Base-by-base conservation (phyloP, 106 monocot genomes). In the Dioscorea dumetorum region DNA sequence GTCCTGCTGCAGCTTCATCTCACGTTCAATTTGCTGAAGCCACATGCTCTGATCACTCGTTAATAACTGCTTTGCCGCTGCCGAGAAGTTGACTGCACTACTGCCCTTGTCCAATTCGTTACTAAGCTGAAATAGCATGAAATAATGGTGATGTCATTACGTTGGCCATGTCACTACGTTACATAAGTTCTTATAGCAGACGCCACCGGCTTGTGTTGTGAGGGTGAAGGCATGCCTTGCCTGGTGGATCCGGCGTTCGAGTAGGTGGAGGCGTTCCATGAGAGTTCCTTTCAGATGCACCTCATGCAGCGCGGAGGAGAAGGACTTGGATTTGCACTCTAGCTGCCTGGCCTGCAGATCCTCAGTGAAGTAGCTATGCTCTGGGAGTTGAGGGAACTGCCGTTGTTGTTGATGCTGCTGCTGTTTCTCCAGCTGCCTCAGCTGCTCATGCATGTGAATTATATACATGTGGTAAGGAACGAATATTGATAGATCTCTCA, bases 371-470 rank as follows among this genome's bases (percentile, higher is more conserved):
- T 73, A 76, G 66, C 57, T 64, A 22, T 21, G 51, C 63, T 84
- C 71, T 4, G 76, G 73, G 3, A 28, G 28, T 28, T 28, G 28
- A 1, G 33, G 58, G 18, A 49, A 50, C 31, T 35, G 49, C 62
- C 79, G 83, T 56, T 87, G 78, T 79, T 87, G 41, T 52, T 81
- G 83, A 56, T 87, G 78, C 62, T 81, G 83, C 60, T 87, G 78
- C 81, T 87, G 78, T 77, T 84, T 72, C 72, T 91, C 91, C 69
- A 91, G 71, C 72, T 84, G 84, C 72, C 74, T 79, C 18, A 91
- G 67, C 91, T 91, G 84, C 3, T 28, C 79, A 76, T 31, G 21
- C 15, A 70, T 63, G 28, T 22, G 11, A 49, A 53, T 23, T 41
- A 22, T 9, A 52, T 5, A 50, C 1, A 53, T 24, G 28, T 28